phyloP scores from a whole-genome alignment of 371 early-diverging fungal genomes.

The Saksenaea oblongispora region DNA sequence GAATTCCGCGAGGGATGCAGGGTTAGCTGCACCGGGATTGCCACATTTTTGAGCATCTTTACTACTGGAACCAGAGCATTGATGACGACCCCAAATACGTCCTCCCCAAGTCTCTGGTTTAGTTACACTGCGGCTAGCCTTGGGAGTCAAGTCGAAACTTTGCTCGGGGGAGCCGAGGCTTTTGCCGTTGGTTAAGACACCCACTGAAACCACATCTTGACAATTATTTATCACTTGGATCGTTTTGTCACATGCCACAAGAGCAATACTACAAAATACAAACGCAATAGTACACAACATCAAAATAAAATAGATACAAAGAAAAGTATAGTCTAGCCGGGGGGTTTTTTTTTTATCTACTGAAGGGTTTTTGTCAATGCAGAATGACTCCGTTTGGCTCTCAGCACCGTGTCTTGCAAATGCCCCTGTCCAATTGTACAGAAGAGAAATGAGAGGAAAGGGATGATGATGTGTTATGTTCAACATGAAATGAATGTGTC shows the following conservation, averaged over 20 bases:
- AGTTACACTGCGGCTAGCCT: constrained; percentile 28
- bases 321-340: not conserved
- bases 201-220: constrained; percentile 27
- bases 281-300: not conserved
- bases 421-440: not conserved
- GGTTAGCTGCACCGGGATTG: constrained; percentile 41
- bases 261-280: not conserved
- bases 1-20: constrained; percentile 54
- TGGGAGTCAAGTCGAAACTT: constrained; percentile 35
- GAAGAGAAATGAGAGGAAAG: not conserved
- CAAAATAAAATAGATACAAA: not conserved
- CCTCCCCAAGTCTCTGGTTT: constrained; percentile 46
- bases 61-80: constrained; percentile 28
- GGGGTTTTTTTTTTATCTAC: not conserved
- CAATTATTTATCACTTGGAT: constrained; percentile 39
- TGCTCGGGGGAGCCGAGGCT: constrained; percentile 17
- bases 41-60: constrained; percentile 23
- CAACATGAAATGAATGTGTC: too few relatives aligned
- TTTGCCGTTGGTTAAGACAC: constrained; percentile 43
- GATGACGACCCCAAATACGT: constrained; percentile 44
- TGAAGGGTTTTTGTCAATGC: not conserved
- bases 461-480: too few relatives aligned
- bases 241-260: constrained; percentile 15
- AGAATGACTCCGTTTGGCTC: constrained; percentile 3
- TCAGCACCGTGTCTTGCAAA: not conserved